These are phyloP conservation scores for Rhodosporidiobolus odoratus DNA, from an alignment of 768 basidiomycete genomes.

Conservation along the genomic window DNA sequence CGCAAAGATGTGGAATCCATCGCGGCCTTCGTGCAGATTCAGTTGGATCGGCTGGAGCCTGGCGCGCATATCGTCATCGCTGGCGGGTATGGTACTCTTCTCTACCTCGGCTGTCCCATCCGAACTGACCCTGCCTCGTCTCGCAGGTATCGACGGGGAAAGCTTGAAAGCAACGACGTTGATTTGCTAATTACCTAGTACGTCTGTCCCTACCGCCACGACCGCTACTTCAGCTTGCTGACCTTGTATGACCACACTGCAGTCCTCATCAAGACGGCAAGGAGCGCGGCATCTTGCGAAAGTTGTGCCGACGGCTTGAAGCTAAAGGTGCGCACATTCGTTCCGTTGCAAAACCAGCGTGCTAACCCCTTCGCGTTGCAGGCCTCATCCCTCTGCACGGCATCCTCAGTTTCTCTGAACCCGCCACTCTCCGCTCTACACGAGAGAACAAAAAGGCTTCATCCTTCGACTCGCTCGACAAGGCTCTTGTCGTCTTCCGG, in stretches of 20 bases:
- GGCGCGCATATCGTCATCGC: slow-evolving; percentile 17
- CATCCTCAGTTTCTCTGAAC: slow-evolving; percentile 15
- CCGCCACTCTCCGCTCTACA: slow-evolving; percentile 24
- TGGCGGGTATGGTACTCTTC: slow-evolving; percentile 18
- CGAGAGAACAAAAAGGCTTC: slow-evolving; percentile 25
- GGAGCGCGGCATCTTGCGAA: slow-evolving; percentile 19
- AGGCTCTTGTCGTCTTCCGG: slow-evolving; percentile 31
- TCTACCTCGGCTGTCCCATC: background rate
- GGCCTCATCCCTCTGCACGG: slow-evolving; percentile 29
- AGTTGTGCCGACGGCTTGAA: slow-evolving; percentile 20
- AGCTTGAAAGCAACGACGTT: slow-evolving; percentile 17
- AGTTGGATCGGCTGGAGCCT: slow-evolving; percentile 20
- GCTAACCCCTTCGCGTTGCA: background rate
- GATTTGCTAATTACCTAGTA: slow-evolving; percentile 30
- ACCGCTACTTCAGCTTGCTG: background rate
- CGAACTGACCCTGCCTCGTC: background rate
- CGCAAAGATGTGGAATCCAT: slow-evolving; percentile 26
- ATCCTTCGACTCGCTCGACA: slow-evolving; percentile 37
- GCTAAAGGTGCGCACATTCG: slow-evolving; percentile 19
- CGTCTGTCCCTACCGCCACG: background rate
- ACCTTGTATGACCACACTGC: background rate
- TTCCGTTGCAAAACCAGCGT: background rate
- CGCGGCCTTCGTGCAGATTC: slow-evolving; percentile 14
- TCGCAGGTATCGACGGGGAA: slow-evolving; percentile 25
- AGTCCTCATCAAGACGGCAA: slow-evolving; percentile 31